phyloP scores from a whole-genome alignment of 768 basidiomycete genomes.

The Lactarius hatsudake region DNA sequence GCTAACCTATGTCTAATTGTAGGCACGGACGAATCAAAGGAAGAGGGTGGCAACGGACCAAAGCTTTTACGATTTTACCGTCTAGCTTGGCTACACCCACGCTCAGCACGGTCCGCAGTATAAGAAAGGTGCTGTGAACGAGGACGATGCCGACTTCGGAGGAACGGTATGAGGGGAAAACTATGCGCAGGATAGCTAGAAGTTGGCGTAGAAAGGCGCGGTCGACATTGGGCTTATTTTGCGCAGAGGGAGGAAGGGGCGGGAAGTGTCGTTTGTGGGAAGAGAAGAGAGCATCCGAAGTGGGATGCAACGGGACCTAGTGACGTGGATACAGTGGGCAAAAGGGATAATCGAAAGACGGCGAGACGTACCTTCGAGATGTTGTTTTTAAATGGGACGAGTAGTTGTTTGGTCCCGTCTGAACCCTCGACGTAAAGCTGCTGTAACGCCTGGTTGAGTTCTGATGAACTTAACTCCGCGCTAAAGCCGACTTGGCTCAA shows the following conservation, averaged over 20 bases:
- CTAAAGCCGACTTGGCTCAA: constrained; percentile 4
- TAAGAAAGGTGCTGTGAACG: constrained; percentile 80
- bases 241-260: constrained; percentile 40
- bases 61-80: constrained; percentile 82
- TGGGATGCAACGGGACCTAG: constrained; percentile 49
- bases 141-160: constrained; percentile 73
- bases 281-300: constrained; percentile 46
- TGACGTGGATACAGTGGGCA: not conserved
- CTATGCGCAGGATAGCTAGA: constrained; percentile 69
- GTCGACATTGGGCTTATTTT: constrained; percentile 64
- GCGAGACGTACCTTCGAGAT: constrained; percentile 54
- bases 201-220: constrained; percentile 69
- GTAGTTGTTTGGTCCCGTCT: constrained; percentile 59
- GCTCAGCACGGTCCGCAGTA: constrained; percentile 82
- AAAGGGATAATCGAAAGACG: not conserved
- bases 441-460: constrained; percentile 50
- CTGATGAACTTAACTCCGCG: constrained; percentile 32
- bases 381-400: constrained; percentile 62
- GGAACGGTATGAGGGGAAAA: constrained; percentile 57
- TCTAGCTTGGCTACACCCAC: constrained; percentile 86
- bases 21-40: not conserved
- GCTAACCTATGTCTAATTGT: constrained; percentile 47
- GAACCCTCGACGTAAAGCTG: constrained; percentile 59
- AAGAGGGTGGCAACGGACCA: constrained; percentile 45
- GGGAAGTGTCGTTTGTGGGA: constrained; percentile 61